Percentiles rank a stretch among this genome's conserved stretches.
These are phyloP conservation scores for Ceriops zippeliana DNA, from an alignment of 345 rosid genomes.

Conservation along the genomic window DNA sequence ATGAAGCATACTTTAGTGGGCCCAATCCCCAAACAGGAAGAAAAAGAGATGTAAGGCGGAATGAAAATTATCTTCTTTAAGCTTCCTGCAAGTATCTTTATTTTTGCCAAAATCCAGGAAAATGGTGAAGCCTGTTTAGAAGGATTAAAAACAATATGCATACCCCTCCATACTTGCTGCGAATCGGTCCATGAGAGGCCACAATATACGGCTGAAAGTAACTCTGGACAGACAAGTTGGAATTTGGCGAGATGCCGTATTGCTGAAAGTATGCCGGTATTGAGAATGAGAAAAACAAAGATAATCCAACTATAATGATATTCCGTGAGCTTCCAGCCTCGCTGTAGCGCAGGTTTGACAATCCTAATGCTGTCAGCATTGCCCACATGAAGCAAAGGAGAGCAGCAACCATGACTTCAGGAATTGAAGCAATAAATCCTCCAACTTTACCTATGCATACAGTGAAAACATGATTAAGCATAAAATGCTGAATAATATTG, in stretches of 20 bases:
- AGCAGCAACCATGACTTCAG: conserved; percentile 94
- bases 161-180: conserved; percentile 72
- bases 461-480: conserved; percentile 11
- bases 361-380: conserved; percentile 86
- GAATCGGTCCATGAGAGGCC: conserved; percentile 90
- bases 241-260: conserved; percentile 71
- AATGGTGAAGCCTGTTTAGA: not conserved
- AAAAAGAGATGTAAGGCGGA: no score
- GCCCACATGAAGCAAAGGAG: conserved; percentile 99
- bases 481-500: not conserved
- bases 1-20: no score
- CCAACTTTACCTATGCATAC: conserved; percentile 77
- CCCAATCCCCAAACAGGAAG: no score
- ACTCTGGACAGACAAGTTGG: conserved; percentile 74
- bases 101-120: not conserved
- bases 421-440: conserved; percentile 92
- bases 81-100: no score
- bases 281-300: conserved; percentile 81
- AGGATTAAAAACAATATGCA: conserved; percentile 9
- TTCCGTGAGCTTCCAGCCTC: conserved; percentile 99
- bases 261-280: conserved; percentile 95
- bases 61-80: no score
- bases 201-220: conserved; percentile 84
- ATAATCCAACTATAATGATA: conserved; percentile 84
- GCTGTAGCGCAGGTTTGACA: conserved; percentile 91